phyloP scores from a whole-genome alignment of 352 stramenopile species.

The Thalassiosira allenii region DNA sequence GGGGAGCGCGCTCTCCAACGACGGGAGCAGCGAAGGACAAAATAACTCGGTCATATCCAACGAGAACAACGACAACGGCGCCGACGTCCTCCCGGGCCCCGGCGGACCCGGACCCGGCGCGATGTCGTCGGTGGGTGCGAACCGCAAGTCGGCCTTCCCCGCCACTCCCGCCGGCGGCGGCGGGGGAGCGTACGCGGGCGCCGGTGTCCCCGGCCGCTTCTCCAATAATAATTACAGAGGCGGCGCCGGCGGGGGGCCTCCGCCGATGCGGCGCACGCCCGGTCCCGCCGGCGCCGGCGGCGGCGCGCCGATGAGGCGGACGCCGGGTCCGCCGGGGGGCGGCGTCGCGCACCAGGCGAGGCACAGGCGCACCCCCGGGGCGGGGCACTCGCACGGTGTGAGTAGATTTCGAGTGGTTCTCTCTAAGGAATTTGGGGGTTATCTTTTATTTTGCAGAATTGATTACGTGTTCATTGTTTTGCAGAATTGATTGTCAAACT shows the following conservation, averaged over 20 bases:
- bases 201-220: constrained; percentile 22
- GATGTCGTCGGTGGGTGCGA: constrained; percentile 19
- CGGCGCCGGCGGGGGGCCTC: neutral
- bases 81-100: neutral
- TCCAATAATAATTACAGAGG: neutral
- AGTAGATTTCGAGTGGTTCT: too few species aligned
- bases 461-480: too few species aligned
- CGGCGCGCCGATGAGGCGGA: neutral
- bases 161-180: constrained; percentile 29
- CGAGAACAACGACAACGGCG: neutral
- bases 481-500: too few species aligned
- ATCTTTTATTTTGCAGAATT: too few species aligned
- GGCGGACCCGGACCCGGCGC: neutral
- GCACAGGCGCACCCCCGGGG: constrained; percentile 24
- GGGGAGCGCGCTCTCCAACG: neutral
- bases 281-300: neutral
- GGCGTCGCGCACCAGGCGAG: neutral
- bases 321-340: neutral
- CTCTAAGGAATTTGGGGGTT: too few species aligned
- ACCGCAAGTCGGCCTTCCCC: constrained; percentile 50
- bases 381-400: constrained; percentile 2
- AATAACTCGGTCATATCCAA: neutral
- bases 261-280: constrained; percentile 17
- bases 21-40: neutral
- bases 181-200: too few species aligned